A percentile compares a stretch with the other conserved stretches of the same genome.
Evolutionary conservation across 345 rosid genomes (phyloP).

Genomic region (Bruguiera sexangula): DNA sequence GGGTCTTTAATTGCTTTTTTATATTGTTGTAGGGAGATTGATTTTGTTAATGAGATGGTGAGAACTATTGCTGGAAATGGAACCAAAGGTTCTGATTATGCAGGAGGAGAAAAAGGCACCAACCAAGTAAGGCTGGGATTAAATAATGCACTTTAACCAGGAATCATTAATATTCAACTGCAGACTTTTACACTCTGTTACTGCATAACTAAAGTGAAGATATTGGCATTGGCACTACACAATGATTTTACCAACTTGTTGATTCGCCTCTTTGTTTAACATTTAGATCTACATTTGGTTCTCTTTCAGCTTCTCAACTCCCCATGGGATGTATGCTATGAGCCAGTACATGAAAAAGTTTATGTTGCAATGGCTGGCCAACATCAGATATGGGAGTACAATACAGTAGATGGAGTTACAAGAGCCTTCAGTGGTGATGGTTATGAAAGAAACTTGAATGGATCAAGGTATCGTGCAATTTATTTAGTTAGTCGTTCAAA

Average conservation of each 20-base stretch:
- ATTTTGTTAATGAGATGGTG: slow-evolving; percentile 79
- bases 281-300: neutral
- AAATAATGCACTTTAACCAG: slow-evolving; percentile 9
- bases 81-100: slow-evolving; percentile 86
- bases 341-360: slow-evolving; percentile 65
- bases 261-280: slow-evolving; percentile 15
- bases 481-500: neutral
- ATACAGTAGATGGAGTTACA: slow-evolving; percentile 54
- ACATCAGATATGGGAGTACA: slow-evolving; percentile 94
- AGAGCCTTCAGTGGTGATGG: slow-evolving; percentile 90
- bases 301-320: slow-evolving; percentile 76
- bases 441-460: slow-evolving; percentile 86
- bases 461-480: slow-evolving; percentile 54
- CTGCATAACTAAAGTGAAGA: slow-evolving; percentile 5
- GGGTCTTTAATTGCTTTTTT: slow-evolving; percentile 4
- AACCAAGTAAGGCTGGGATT: slow-evolving; percentile 52
- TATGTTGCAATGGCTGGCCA: slow-evolving; percentile 96
- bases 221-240: neutral
- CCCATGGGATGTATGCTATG: slow-evolving; percentile 91
- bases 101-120: slow-evolving; percentile 71
- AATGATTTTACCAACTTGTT: neutral
- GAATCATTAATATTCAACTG: slow-evolving; percentile 10
- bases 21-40: slow-evolving; percentile 60
- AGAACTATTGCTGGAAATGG: slow-evolving; percentile 91
- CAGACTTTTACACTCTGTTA: neutral